phyloP scores from a whole-genome alignment of 2,329 filamentous ascomycete genomes.

The Sporothrix pseudoabietina region DNA sequence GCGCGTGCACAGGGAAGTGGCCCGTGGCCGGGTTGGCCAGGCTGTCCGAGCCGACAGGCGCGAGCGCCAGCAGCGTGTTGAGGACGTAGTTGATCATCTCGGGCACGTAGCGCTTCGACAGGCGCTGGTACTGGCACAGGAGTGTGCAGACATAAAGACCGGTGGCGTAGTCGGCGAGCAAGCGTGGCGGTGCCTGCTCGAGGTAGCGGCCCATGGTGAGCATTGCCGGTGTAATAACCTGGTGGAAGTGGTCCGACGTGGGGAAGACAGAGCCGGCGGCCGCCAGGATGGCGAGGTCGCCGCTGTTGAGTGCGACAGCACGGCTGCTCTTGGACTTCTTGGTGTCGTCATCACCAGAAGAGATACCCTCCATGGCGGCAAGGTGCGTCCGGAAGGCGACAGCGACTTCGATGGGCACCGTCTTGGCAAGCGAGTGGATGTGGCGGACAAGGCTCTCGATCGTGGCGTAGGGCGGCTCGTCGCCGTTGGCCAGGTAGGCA shows the following conservation, averaged over 20 bases:
- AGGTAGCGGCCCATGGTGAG: slow-evolving; percentile 83
- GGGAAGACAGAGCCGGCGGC: slow-evolving; percentile 85
- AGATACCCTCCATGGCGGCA: slow-evolving; percentile 49
- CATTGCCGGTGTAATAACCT: slow-evolving; percentile 87
- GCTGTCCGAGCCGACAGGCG: slow-evolving; percentile 46
- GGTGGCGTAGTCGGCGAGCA: slow-evolving; percentile 66
- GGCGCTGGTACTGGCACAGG: slow-evolving; percentile 76
- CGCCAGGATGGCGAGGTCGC: slow-evolving; percentile 81
- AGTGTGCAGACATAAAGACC: slow-evolving; percentile 81
- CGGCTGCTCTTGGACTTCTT: slow-evolving; percentile 41
- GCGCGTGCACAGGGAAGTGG: slow-evolving; percentile 28
- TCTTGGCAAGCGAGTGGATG: slow-evolving; percentile 88
- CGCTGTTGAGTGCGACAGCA: slow-evolving; percentile 58
- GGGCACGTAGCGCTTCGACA: slow-evolving; percentile 85
- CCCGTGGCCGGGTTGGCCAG: slow-evolving; percentile 5
- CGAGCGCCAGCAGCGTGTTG: slow-evolving; percentile 70
- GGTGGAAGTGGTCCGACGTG: slow-evolving; percentile 96
- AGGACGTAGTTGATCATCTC: slow-evolving; percentile 82
- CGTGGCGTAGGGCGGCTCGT: slow-evolving; percentile 31
- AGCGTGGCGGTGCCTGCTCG: slow-evolving; percentile 70
- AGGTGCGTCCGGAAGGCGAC: slow-evolving; percentile 77
- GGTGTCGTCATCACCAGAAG: neutral
- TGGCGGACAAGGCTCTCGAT: slow-evolving; percentile 80
- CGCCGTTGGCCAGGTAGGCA: slow-evolving; percentile 51
- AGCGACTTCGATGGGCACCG: slow-evolving; percentile 76